These are phyloP conservation scores for Daldinia loculata DNA, from an alignment of 495 filamentous ascomycete genomes.

Conservation along the genomic window DNA sequence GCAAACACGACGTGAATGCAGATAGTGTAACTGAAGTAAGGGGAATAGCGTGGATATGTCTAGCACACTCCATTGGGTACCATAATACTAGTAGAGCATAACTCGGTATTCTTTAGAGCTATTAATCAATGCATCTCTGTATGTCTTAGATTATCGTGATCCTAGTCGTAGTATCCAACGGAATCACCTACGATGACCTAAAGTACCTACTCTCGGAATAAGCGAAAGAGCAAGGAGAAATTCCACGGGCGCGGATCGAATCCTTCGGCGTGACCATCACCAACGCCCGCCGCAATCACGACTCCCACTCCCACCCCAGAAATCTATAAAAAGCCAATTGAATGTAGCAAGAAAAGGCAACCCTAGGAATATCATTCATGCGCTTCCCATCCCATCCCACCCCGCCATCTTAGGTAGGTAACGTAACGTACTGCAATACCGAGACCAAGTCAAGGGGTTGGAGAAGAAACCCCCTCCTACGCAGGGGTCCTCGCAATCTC, in stretches of 20 bases:
- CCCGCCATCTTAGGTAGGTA: constrained; percentile 2
- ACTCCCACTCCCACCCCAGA: neutral
- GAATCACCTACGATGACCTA: neutral
- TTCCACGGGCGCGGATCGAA: neutral
- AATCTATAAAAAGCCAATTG: neutral
- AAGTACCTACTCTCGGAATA: neutral
- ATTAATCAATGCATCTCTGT: neutral
- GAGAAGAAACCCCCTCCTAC: neutral
- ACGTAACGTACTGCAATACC: neutral
- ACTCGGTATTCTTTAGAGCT: neutral
- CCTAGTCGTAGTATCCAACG: neutral
- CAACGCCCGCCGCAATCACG: too few relatives aligned
- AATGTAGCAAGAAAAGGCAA: neutral
- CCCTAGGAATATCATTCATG: neutral
- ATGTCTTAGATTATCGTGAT: neutral
- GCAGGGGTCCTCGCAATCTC: neutral
- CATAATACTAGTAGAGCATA: neutral
- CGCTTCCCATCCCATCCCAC: neutral
- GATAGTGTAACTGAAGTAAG: neutral
- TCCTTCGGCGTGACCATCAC: neutral
- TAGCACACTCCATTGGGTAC: neutral
- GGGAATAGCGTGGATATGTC: neutral
- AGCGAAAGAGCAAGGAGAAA: neutral
- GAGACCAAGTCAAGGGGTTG: too few relatives aligned
- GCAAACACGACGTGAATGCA: neutral